phyloP scores from a whole-genome alignment of 2,329 filamentous ascomycete genomes.

The Stagonosporopsis vannaccii region DNA sequence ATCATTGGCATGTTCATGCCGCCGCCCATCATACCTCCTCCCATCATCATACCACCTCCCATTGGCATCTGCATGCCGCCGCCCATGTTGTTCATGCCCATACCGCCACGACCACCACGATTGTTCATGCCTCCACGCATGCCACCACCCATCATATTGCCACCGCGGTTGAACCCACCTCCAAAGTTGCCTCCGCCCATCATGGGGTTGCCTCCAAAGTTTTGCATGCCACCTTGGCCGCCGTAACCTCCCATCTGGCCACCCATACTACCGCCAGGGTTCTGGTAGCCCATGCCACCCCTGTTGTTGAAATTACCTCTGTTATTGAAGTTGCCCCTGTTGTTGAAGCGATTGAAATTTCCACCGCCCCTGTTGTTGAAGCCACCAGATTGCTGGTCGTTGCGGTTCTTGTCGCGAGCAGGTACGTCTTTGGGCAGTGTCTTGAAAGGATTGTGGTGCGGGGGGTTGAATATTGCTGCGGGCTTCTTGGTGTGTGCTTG shows the following conservation, averaged over 20 bases:
- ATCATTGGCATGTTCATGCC: constrained; percentile 51
- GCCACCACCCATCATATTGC: constrained; percentile 47
- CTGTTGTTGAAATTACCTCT: constrained; percentile 43
- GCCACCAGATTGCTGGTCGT: constrained; percentile 57
- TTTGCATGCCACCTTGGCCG: constrained; percentile 51
- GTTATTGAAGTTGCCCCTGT: constrained; percentile 44
- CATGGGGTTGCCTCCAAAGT: constrained; percentile 53
- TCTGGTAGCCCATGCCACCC: constrained; percentile 21
- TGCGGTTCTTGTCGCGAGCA: constrained; percentile 70
- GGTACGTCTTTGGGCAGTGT: constrained; percentile 90
- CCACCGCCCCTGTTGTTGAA: constrained; percentile 52
- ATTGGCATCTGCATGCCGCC: constrained; percentile 45
- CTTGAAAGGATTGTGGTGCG: constrained; percentile 84
- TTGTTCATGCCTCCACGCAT: constrained; percentile 58
- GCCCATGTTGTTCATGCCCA: constrained; percentile 49
- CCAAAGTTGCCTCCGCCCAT: constrained; percentile 47
- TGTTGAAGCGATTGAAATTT: constrained; percentile 39
- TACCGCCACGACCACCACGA: constrained; percentile 45
- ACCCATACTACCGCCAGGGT: constrained; percentile 43
- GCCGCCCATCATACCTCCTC: constrained; percentile 49
- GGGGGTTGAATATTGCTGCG: constrained; percentile 76
- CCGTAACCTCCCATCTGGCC: constrained; percentile 57
- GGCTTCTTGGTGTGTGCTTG: constrained; percentile 70
- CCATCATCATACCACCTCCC: constrained; percentile 57
- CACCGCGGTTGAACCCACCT: constrained; percentile 53